Conservation (phyloP, 225 moss, liverwort and hornwort species). For the Anthoceros angustus region DNA sequence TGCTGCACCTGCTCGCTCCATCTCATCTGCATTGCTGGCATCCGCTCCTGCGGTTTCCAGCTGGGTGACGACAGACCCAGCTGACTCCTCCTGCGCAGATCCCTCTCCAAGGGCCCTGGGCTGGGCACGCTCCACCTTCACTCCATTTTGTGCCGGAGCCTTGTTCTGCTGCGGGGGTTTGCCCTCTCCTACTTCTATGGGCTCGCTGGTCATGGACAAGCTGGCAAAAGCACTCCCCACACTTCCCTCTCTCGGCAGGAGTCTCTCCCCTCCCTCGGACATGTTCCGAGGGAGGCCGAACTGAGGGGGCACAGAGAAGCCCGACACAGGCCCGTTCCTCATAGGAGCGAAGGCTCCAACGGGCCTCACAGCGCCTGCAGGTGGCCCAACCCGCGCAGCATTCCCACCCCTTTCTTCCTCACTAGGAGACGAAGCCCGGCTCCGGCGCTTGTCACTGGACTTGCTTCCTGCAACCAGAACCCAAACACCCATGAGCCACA, state of each 20-base stretch:
- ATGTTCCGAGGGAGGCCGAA: constrained; percentile 38
- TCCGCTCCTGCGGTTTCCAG: too few species aligned
- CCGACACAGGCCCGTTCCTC: constrained; percentile 12
- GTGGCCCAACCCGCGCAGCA: constrained; percentile 9
- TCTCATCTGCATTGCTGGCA: too few species aligned
- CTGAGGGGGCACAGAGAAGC: constrained; percentile 21
- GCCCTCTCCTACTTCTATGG: constrained; percentile 12
- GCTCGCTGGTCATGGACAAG: constrained; percentile 20
- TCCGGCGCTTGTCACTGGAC: constrained; percentile 7
- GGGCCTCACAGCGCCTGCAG: constrained; percentile 18
- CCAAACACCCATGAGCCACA: too few species aligned
- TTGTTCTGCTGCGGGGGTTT: constrained; percentile 3
- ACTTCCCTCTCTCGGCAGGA: constrained; percentile 28
- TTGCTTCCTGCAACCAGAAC: constrained; percentile 8
- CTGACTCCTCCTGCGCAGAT: too few species aligned
- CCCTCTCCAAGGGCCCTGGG: too few species aligned
- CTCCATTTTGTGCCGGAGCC: constrained; percentile 8
- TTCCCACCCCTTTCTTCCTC: constrained; percentile 6
- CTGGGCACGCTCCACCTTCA: constrained; percentile 3
- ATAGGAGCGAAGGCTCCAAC: constrained; percentile 36
- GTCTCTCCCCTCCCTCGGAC: constrained; percentile 27
- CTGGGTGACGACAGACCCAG: too few species aligned
- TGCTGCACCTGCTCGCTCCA: too few species aligned
- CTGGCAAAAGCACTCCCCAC: constrained; percentile 35
- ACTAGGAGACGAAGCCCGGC: constrained; percentile 3